Percentiles rank a stretch among this genome's conserved stretches.
Evolutionary conservation across 1,284 basidiomycete species (phyloP).

Genomic region (Flammula alnicola): DNA sequence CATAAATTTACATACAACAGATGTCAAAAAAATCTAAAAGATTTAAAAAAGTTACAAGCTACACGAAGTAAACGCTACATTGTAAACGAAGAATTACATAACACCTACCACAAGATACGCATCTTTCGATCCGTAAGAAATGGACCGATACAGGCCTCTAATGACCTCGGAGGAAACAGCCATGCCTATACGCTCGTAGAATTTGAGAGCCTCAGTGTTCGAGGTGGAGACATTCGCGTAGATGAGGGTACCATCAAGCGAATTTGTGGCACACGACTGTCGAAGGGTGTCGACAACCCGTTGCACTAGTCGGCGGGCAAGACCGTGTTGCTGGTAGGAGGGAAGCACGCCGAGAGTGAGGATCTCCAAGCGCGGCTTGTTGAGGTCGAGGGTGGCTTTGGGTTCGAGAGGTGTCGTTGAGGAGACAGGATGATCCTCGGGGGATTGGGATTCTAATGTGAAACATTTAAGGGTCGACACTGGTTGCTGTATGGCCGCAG

Average conservation of each 20-base stretch:
- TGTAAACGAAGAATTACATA: conserved; percentile 18
- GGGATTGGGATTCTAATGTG: too few species aligned
- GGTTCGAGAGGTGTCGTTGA: conserved; percentile 14
- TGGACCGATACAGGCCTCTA: conserved; percentile 41
- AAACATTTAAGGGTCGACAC: conserved; percentile 16
- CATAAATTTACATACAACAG: too few species aligned
- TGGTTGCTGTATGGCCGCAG: conserved; percentile 44
- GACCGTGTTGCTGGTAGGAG: conserved; percentile 47
- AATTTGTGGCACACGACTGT: conserved; percentile 25
- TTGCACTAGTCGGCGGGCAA: conserved; percentile 54
- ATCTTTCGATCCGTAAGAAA: conserved; percentile 39
- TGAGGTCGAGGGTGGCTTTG: conserved; percentile 15
- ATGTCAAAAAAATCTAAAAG: too few species aligned
- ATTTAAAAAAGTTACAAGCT: too few species aligned
- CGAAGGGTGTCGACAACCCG: conserved; percentile 35
- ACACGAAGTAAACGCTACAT: too few species aligned
- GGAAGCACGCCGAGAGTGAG: conserved; percentile 64
- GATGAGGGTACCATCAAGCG: conserved; percentile 30
- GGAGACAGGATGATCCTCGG: conserved; percentile 5
- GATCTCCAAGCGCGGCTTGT: conserved; percentile 47
- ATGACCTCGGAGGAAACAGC: conserved; percentile 36
- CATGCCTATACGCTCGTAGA: conserved; percentile 47
- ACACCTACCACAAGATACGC: conserved; percentile 42
- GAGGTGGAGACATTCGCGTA: conserved; percentile 47
- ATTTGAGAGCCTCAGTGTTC: conserved; percentile 42